These are phyloP conservation scores for Populus ilicifolia DNA, from an alignment of 345 rosid species.

Conservation along the genomic window DNA sequence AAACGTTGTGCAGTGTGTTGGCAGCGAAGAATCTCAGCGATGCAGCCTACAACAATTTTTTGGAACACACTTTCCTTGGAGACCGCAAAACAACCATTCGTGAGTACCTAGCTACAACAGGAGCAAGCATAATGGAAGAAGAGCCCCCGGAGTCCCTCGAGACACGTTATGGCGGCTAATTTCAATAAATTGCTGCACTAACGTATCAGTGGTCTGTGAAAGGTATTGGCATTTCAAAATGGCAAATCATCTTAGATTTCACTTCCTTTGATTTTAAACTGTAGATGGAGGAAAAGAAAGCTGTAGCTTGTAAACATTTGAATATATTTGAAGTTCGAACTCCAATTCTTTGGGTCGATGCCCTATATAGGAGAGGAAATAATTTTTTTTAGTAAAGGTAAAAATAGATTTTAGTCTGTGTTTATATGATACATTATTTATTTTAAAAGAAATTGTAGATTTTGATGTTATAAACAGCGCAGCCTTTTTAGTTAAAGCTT, in stretches of 20 bases:
- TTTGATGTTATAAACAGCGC: too few species aligned
- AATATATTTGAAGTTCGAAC: background rate
- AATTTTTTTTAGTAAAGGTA: too few species aligned
- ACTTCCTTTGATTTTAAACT: background rate
- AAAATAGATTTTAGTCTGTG: too few species aligned
- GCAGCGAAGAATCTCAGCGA: slow-evolving; percentile 80
- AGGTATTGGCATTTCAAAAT: background rate
- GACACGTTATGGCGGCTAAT: slow-evolving; percentile 77
- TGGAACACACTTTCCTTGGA: slow-evolving; percentile 77
- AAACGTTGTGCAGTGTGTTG: slow-evolving; percentile 55
- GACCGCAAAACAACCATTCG: slow-evolving; percentile 65
- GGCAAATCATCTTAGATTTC: background rate
- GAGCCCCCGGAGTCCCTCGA: slow-evolving; percentile 74
- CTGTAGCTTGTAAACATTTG: background rate
- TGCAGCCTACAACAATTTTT: slow-evolving; percentile 60
- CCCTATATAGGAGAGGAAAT: too few species aligned
- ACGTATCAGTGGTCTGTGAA: background rate
- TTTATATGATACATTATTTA: too few species aligned
- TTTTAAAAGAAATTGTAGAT: too few species aligned
- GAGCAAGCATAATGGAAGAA: slow-evolving; percentile 87
- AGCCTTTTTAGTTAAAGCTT: too few species aligned
- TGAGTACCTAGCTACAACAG: slow-evolving; percentile 57
- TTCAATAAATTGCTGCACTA: background rate
- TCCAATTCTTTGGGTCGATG: too few species aligned
- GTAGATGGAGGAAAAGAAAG: background rate